phyloP scores from a whole-genome alignment of 2,329 filamentous ascomycete genomes.

The Sporothrix brunneoviolacea region DNA sequence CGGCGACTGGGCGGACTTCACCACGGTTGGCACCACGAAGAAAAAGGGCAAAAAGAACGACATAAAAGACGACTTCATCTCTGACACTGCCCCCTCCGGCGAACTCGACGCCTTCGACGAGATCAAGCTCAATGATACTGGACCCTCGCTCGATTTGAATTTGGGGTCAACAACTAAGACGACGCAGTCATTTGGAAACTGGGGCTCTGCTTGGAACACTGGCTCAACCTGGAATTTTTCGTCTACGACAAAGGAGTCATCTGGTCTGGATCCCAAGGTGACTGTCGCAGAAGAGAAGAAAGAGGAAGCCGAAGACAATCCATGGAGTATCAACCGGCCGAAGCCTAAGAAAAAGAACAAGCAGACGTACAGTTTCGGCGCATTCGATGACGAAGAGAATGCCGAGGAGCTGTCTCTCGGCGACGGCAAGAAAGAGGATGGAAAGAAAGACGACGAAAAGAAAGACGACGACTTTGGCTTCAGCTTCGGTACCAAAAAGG shows the following conservation, averaged over 20 bases:
- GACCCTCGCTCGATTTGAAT: conserved; percentile 45
- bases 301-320: conserved; percentile 37
- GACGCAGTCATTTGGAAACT: conserved; percentile 43
- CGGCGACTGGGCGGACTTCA: conserved; percentile 41
- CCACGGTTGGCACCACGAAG: conserved; percentile 44
- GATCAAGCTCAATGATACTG: conserved; percentile 56
- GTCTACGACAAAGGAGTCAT: conserved; percentile 26
- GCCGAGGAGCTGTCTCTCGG: conserved; percentile 21
- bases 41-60: conserved; percentile 47
- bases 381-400: conserved; percentile 36
- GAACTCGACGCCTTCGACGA: conserved; percentile 58
- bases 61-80: conserved; percentile 14
- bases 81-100: conserved; percentile 20
- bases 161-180: conserved; percentile 31
- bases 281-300: conserved; percentile 33
- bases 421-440: conserved; percentile 23
- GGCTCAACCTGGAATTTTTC: conserved; percentile 35
- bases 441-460: conserved; percentile 28
- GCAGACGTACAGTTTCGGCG: conserved; percentile 40
- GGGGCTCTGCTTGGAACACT: conserved; percentile 55
- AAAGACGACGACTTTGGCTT: conserved; percentile 26
- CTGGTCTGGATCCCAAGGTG: conserved; percentile 21
- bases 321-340: conserved; percentile 41
- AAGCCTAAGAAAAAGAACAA: conserved; percentile 49
- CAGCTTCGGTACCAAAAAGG: conserved; percentile 34